Percentiles rank a stretch among this genome's conserved stretches.
Conservation (phyloP, 139 green algal genomes). For the Picochlorum costavermella region DNA sequence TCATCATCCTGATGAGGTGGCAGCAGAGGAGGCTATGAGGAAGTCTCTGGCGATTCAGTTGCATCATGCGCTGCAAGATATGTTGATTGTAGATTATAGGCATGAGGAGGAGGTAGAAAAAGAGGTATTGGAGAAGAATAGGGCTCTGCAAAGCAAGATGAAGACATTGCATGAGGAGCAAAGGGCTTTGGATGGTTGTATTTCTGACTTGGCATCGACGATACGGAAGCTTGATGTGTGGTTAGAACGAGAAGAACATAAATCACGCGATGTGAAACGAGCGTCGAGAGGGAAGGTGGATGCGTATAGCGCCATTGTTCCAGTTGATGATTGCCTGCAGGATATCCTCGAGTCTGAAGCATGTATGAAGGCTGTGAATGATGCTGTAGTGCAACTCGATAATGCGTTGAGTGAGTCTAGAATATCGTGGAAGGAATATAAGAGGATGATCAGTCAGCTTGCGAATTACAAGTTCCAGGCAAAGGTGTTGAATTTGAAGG, state of each 20-base stretch:
- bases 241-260: slow-evolving; percentile 8
- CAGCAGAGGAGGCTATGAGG: neutral
- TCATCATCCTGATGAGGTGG: neutral
- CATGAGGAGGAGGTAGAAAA: neutral
- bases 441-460: neutral
- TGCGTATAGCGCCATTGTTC: slow-evolving; percentile 5
- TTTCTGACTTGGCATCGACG: neutral
- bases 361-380: slow-evolving; percentile 2
- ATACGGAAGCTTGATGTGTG: slow-evolving; percentile 3
- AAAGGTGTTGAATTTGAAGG: neutral
- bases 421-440: slow-evolving; percentile 8
- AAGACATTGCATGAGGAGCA: neutral
- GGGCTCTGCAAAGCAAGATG: neutral
- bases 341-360: neutral
- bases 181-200: neutral
- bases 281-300: neutral
- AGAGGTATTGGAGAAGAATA: neutral
- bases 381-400: slow-evolving; percentile 2
- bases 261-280: neutral
- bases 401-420: neutral
- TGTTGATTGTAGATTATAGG: neutral
- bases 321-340: neutral
- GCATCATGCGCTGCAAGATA: neutral
- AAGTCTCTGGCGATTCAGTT: neutral
- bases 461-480: neutral